phyloP scores from a whole-genome alignment of 2,329 filamentous ascomycete genomes.

The Xylaria sp. region DNA sequence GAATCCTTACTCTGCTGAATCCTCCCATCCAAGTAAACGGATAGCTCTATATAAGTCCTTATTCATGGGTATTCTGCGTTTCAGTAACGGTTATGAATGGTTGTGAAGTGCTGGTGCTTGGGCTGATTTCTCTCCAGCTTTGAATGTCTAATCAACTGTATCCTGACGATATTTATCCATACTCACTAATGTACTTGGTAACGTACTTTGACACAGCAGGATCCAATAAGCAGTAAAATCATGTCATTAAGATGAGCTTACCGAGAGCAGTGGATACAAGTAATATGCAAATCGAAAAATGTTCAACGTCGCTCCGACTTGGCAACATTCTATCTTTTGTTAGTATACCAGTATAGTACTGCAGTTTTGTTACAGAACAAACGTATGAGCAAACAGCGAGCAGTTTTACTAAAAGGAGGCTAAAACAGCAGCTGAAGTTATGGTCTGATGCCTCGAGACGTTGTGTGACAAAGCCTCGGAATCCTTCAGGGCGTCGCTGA shows the following conservation, averaged over 20 bases:
- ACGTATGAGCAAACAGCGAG: not conserved
- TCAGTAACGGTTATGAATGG: not conserved
- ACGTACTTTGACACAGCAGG: too few relatives aligned
- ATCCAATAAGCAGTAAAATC: too few relatives aligned
- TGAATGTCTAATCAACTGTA: too few relatives aligned
- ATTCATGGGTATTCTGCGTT: not conserved
- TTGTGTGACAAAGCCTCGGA: not conserved
- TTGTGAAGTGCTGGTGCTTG: not conserved
- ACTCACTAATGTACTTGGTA: too few relatives aligned
- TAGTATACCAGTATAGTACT: too few relatives aligned
- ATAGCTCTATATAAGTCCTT: not conserved
- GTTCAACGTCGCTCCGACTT: too few relatives aligned
- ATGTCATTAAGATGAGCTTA: too few relatives aligned
- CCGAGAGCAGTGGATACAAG: too few relatives aligned
- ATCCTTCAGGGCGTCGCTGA: not conserved
- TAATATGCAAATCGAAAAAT: too few relatives aligned
- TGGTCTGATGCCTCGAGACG: not conserved
- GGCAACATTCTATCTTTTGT: too few relatives aligned
- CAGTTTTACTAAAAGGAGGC: not conserved
- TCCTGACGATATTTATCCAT: too few relatives aligned
- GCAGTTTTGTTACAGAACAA: too few relatives aligned
- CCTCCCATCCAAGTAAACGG: not conserved
- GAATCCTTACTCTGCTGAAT: not conserved
- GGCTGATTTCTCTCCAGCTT: not conserved
- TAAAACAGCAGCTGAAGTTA: not conserved